Evolutionary conservation across 2,329 filamentous ascomycete species (phyloP).

Genomic region (Hypoxylon sp.): DNA sequence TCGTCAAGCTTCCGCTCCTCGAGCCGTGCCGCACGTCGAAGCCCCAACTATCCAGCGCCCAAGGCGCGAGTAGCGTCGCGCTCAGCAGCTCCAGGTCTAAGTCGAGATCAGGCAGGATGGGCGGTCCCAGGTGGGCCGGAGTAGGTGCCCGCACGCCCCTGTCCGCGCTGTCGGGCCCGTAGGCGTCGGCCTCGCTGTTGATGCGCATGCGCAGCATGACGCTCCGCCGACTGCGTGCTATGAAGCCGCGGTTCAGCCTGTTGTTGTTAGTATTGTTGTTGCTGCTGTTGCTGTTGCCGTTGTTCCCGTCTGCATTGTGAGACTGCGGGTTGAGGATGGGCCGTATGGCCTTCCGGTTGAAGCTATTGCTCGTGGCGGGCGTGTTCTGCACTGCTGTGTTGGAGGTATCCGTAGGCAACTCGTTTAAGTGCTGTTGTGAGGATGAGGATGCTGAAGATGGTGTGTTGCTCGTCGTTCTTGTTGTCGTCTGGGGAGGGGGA

Average conservation of each 20-base stretch:
- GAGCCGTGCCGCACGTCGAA: conserved; percentile 15
- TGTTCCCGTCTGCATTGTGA: background rate
- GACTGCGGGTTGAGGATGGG: background rate
- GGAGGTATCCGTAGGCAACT: conserved; percentile 23
- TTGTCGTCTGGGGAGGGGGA: background rate
- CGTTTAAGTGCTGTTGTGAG: conserved; percentile 1
- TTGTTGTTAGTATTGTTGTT: background rate
- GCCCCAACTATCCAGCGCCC: conserved; percentile 31
- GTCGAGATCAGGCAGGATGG: conserved; percentile 38
- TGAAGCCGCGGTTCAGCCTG: background rate
- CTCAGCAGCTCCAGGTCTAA: conserved; percentile 37
- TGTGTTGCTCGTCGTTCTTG: background rate
- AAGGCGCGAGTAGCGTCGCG: conserved; percentile 37
- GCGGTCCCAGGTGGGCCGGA: conserved; percentile 33
- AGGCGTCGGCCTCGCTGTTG: conserved; percentile 39
- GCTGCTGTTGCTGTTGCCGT: background rate
- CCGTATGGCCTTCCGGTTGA: conserved; percentile 18
- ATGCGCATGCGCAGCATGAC: conserved; percentile 36
- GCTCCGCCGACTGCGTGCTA: conserved; percentile 11
- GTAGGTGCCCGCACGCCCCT: conserved; percentile 15
- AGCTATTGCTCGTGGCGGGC: conserved; percentile 20
- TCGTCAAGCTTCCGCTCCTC: background rate
- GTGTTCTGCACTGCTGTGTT: conserved; percentile 30
- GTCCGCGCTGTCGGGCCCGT: conserved; percentile 4
- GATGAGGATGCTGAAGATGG: conserved; percentile 12